Evolutionary conservation across 2,329 filamentous ascomycete species (phyloP).

Genomic region (Trichoderma polysporum): DNA sequence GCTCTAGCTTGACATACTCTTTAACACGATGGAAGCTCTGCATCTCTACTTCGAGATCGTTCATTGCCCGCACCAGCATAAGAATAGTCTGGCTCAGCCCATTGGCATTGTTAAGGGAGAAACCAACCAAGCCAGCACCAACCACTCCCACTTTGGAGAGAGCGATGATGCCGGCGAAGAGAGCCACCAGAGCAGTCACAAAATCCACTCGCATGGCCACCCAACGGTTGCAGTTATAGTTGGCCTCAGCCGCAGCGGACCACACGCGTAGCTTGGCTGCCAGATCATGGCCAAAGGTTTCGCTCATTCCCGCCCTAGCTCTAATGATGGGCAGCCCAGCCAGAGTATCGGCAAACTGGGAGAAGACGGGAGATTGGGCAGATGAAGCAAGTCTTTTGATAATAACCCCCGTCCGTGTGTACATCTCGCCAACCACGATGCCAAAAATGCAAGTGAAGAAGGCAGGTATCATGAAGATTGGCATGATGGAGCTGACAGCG

Average conservation of each 20-base stretch:
- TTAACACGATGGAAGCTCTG: constrained; percentile 54
- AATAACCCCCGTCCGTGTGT: constrained; percentile 49
- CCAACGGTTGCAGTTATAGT: constrained; percentile 59
- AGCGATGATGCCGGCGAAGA: constrained; percentile 53
- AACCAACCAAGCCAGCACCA: constrained; percentile 54
- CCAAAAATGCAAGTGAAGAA: constrained; percentile 47
- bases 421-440: constrained; percentile 49
- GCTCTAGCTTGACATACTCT: constrained; percentile 48
- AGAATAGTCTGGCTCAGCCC: constrained; percentile 53
- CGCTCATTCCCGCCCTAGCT: constrained; percentile 48
- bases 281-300: constrained; percentile 49
- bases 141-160: constrained; percentile 47
- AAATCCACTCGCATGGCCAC: constrained; percentile 55
- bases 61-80: constrained; percentile 52
- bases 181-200: constrained; percentile 52
- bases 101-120: constrained; percentile 57
- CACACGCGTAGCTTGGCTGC: constrained; percentile 50
- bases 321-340: constrained; percentile 53
- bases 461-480: constrained; percentile 50
- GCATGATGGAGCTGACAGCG: constrained; percentile 52
- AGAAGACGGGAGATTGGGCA: constrained; percentile 54
- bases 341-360: constrained; percentile 55
- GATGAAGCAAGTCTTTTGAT: constrained; percentile 48
- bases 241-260: constrained; percentile 48
- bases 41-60: constrained; percentile 57